phyloP scores from a whole-genome alignment of 805 yeast genomes.

The Saturnispora sekii region DNA sequence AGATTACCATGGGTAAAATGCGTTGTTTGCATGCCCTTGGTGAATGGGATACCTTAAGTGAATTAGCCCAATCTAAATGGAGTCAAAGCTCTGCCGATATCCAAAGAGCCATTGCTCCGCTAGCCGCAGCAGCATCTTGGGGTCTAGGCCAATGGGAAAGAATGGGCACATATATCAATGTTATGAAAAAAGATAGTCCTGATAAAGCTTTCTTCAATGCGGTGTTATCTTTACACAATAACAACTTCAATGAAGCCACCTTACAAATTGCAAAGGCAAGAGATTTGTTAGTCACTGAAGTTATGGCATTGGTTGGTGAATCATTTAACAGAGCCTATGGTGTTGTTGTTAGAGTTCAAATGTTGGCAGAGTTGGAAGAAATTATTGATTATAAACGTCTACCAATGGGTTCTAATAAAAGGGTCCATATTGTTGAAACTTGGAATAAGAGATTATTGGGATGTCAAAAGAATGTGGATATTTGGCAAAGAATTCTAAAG shows the following conservation, averaged over 20 bases:
- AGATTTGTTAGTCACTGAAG: slow-evolving; percentile 82
- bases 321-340: slow-evolving; percentile 95
- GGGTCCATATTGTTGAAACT: slow-evolving; percentile 72
- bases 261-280: slow-evolving; percentile 76
- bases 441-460: slow-evolving; percentile 92
- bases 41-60: slow-evolving; percentile 91
- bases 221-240: slow-evolving; percentile 73
- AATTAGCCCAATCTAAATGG: slow-evolving; percentile 85
- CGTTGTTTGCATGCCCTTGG: slow-evolving; percentile 97
- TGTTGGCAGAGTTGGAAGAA: slow-evolving; percentile 95
- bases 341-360: slow-evolving; percentile 93
- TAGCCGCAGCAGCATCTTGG: slow-evolving; percentile 99
- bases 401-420: slow-evolving; percentile 74
- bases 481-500: slow-evolving; percentile 95
- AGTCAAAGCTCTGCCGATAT: slow-evolving; percentile 57
- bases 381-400: slow-evolving; percentile 80
- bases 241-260: slow-evolving; percentile 74
- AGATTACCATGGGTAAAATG: slow-evolving; percentile 95
- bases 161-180: slow-evolving; percentile 84
- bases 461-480: slow-evolving; percentile 93
- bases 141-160: slow-evolving; percentile 95
- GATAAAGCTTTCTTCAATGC: slow-evolving; percentile 95
- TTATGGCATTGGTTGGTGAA: slow-evolving; percentile 89
- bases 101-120: slow-evolving; percentile 80
- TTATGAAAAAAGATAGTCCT: slow-evolving; percentile 87